Conservation (phyloP, 805 yeast genomes). For the Saccharomycopsis selenospora region DNA sequence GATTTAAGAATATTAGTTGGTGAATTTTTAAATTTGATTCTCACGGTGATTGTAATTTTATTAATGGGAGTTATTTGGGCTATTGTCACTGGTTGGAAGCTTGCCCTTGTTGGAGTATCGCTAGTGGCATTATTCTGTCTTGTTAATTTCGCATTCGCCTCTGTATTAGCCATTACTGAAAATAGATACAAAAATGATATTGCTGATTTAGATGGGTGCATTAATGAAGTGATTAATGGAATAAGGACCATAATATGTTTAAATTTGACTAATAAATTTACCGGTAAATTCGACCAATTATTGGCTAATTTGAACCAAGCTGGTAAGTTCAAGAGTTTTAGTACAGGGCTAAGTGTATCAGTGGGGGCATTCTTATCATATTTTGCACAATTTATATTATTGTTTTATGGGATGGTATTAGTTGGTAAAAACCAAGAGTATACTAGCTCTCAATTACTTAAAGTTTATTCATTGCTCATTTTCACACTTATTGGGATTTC, state of each 20-base stretch:
- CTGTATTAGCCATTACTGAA: conserved; percentile 47
- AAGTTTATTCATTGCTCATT: conserved; percentile 62
- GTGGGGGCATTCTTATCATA: conserved; percentile 45
- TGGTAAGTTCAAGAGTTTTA: conserved; percentile 48
- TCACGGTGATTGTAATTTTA: conserved; percentile 49
- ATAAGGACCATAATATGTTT: conserved; percentile 59
- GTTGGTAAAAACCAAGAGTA: conserved; percentile 49
- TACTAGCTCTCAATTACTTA: conserved; percentile 48
- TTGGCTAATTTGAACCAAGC: conserved; percentile 29
- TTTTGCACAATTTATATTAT: conserved; percentile 61
- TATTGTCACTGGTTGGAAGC: conserved; percentile 71
- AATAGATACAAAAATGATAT: conserved; percentile 49
- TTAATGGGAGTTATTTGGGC: conserved; percentile 72
- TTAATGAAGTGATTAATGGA: conserved; percentile 47
- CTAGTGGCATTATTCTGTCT: conserved; percentile 58
- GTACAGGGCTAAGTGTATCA: conserved; percentile 64
- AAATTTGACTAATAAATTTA: conserved; percentile 45
- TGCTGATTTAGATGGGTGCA: conserved; percentile 44
- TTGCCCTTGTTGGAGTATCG: conserved; percentile 75
- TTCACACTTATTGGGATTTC: conserved; percentile 67
- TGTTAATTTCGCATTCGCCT: conserved; percentile 46
- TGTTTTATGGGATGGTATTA: conserved; percentile 74
- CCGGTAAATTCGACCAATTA: conserved; percentile 28
- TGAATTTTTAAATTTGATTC: conserved; percentile 48
- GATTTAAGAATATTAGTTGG: conserved; percentile 63